These are phyloP conservation scores for Apophysomyces ossiformis DNA, from an alignment of 371 early-diverging fungal species.

Conservation along the genomic window DNA sequence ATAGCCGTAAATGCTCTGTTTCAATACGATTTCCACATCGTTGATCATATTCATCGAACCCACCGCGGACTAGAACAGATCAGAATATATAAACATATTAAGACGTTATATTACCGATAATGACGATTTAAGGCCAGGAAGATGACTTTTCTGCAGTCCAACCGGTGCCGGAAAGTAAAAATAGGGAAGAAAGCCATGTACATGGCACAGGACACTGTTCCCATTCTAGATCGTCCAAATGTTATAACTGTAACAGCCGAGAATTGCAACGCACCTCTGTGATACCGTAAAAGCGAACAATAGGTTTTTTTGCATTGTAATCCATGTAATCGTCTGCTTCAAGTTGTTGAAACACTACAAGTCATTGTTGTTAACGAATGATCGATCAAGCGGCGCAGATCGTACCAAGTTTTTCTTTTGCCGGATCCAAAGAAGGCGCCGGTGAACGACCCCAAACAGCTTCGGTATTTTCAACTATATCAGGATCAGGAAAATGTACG, in stretches of 20 bases:
- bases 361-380: not conserved
- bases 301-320: slow-evolving; percentile 49
- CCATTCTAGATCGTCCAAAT: slow-evolving; percentile 56
- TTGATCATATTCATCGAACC: slow-evolving; percentile 44
- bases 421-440: slow-evolving; percentile 33
- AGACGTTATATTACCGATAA: slow-evolving; percentile 56
- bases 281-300: slow-evolving; percentile 87
- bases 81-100: not conserved
- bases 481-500: not conserved
- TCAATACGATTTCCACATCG: slow-evolving; percentile 68
- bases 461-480: slow-evolving; percentile 18
- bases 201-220: slow-evolving; percentile 90
- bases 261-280: slow-evolving; percentile 68
- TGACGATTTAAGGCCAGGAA: slow-evolving; percentile 58
- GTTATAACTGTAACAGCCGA: not conserved
- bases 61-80: slow-evolving; percentile 22
- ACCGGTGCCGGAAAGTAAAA: slow-evolving; percentile 94
- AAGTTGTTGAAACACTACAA: slow-evolving; percentile 90
- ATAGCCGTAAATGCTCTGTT: slow-evolving; percentile 85
- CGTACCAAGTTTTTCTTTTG: slow-evolving; percentile 41
- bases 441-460: slow-evolving; percentile 37
- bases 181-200: slow-evolving; percentile 93
- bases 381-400: not conserved
- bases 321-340: slow-evolving; percentile 86
- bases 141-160: slow-evolving; percentile 70